Evolutionary conservation across 805 yeast genomes (phyloP).

Genomic region (Wickerhamomyces pijperi): DNA sequence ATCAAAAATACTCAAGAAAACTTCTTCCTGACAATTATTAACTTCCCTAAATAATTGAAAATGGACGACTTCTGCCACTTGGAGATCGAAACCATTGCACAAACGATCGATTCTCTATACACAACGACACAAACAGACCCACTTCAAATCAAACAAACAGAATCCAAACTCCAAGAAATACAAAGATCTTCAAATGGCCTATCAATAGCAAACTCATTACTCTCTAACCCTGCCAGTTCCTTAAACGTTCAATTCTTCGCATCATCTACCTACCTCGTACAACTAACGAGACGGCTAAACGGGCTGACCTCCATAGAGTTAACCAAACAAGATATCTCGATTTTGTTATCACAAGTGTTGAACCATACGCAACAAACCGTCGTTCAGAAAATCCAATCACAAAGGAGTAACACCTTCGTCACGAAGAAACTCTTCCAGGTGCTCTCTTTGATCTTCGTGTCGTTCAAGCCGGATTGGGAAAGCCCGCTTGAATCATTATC

Average conservation of each 20-base stretch:
- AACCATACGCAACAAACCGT: not conserved
- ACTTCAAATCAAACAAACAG: not conserved
- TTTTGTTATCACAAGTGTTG: too few species aligned
- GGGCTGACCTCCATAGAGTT: not conserved
- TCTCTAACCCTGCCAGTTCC: slow-evolving; percentile 25
- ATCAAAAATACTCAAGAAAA: too few species aligned
- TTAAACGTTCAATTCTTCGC: slow-evolving; percentile 62
- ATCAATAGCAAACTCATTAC: slow-evolving; percentile 42
- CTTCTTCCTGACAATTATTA: too few species aligned
- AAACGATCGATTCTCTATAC: not conserved
- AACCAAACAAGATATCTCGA: not conserved
- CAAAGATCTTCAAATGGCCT: slow-evolving; percentile 51
- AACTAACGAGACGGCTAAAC: not conserved
- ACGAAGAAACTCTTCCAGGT: not conserved
- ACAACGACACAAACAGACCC: not conserved
- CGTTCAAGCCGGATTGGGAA: not conserved
- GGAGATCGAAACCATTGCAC: too few species aligned
- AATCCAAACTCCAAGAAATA: slow-evolving; percentile 32
- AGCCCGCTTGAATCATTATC: not conserved
- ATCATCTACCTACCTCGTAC: slow-evolving; percentile 65
- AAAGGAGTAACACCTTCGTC: not conserved
- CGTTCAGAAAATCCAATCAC: not conserved
- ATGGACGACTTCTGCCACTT: too few species aligned
- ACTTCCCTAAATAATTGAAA: too few species aligned
- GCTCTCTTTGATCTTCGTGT: not conserved